Percentiles rank a stretch among this genome's conserved stretches.
phyloP scores from a whole-genome alignment of 441 rosid genomes.

The Syzygium malaccense region DNA sequence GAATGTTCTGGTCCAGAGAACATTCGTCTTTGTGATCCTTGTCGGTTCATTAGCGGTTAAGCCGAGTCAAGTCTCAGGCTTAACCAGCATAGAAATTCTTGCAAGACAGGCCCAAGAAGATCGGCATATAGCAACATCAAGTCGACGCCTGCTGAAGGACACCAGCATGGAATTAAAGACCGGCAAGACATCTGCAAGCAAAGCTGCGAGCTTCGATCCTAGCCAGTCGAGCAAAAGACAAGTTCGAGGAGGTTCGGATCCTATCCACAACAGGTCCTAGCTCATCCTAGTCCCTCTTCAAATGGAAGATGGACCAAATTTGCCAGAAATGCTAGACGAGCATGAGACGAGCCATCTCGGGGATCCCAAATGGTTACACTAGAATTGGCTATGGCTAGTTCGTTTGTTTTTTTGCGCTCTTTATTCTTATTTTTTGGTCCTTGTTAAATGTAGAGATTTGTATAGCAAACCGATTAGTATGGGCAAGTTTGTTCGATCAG shows the following conservation, averaged over 20 bases:
- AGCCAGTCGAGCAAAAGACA: slow-evolving; percentile 72
- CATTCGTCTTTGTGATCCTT: slow-evolving; percentile 48
- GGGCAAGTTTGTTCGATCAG: neutral
- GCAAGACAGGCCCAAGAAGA: slow-evolving; percentile 22
- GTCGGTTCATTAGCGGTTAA: slow-evolving; percentile 41
- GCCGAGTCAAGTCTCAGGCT: slow-evolving; percentile 30
- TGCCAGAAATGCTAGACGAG: neutral
- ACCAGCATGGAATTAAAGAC: slow-evolving; percentile 22
- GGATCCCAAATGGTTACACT: neutral
- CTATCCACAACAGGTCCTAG: slow-evolving; percentile 85
- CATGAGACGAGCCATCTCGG: neutral
- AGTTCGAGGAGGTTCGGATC: slow-evolving; percentile 83
- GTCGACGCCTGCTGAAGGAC: slow-evolving; percentile 33
- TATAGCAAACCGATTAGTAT: slow-evolving; percentile 27
- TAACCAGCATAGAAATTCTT: slow-evolving; percentile 24
- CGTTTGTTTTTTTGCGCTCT: slow-evolving; percentile 20
- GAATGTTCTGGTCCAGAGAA: slow-evolving; percentile 33
- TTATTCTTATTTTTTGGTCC: slow-evolving; percentile 14
- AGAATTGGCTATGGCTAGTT: slow-evolving; percentile 20
- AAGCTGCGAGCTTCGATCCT: slow-evolving; percentile 21
- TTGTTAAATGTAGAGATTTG: slow-evolving; percentile 22
- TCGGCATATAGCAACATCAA: slow-evolving; percentile 13
- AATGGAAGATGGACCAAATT: neutral
- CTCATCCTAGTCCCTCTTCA: slow-evolving; percentile 2
- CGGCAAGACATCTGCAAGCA: slow-evolving; percentile 21